Base-by-base conservation (phyloP, 2,329 filamentous ascomycete genomes). In the Aureobasidium sp. region DNA sequence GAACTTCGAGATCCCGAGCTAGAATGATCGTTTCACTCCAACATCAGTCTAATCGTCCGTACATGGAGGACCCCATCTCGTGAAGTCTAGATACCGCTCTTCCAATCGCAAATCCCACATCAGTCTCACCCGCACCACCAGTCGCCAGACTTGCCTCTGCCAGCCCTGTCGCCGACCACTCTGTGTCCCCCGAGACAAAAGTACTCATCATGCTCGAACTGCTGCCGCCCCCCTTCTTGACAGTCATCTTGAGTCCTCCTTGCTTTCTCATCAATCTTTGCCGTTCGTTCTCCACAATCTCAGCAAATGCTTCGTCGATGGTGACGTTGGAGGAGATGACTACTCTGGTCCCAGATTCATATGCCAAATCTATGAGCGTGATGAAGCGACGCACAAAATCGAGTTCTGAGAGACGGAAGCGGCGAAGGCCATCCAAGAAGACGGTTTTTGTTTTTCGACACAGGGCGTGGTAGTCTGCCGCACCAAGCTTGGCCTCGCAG, bases 381-480 rank as follows among this genome's bases (percentile, higher is more conserved):
- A 92, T 92, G 69, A 92, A 85, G 14, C 89, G 82, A 5, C 88
- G 79, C 2, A 91, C 79, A 20, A 83, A 75, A 67, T 88, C 86
- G 55, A 91, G 77, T 70, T 91, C 83, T 5, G 63, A 66, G n/a
- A 59, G 62, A 4, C 58, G 34, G 20, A 67, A 69, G 27, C 56
- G 39, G 7, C 65, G 63, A 2, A 70, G 62, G 7, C 67, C 68
- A 37, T 60, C 57, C 1, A 70, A 48, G 52, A 65, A 69, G 31
- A 70, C 65, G 3, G 61, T 63, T 2, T 61, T 56, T 14, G 65
- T 57, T 9, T 49, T 52, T 0, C 62, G 64, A 52, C 66, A 68
- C 64, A 91, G 83, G 0, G 88, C 90, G 71, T 90, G 87, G 72
- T 91, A 92, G 74, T 92, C 89, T 47, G 89, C 88, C 0, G 89